Evolutionary conservation across 2,329 filamentous ascomycete species (phyloP).

Genomic region (Pseudocercospora macadamiae): DNA sequence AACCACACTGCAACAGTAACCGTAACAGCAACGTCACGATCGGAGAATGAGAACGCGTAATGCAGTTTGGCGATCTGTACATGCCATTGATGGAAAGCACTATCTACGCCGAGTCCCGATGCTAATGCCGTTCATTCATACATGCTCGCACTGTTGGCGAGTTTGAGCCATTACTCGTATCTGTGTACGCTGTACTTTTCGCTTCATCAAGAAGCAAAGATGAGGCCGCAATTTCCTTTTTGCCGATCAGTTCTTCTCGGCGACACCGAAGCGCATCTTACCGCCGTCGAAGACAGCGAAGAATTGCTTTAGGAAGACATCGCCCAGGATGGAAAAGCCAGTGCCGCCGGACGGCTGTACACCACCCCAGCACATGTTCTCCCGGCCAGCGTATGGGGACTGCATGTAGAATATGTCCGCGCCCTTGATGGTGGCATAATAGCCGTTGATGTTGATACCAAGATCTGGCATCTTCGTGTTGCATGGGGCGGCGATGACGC

Average conservation of each 20-base stretch:
- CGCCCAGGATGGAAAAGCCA: constrained; percentile 65
- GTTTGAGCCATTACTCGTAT: not conserved
- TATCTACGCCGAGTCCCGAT: not conserved
- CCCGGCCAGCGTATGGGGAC: constrained; percentile 26
- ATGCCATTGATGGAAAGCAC: not conserved
- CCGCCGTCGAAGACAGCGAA: constrained; percentile 63
- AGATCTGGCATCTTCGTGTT: constrained; percentile 46
- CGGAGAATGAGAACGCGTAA: not conserved
- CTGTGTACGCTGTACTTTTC: not conserved
- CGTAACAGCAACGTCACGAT: not conserved
- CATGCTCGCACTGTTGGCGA: not conserved
- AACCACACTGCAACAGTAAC: not conserved
- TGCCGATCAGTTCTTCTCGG: constrained; percentile 39
- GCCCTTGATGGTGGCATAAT: constrained; percentile 41
- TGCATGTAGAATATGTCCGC: constrained; percentile 56
- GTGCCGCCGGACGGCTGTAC: constrained; percentile 56
- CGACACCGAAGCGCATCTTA: constrained; percentile 58
- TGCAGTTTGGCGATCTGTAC: not conserved
- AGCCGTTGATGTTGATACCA: constrained; percentile 59
- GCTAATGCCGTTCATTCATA: not conserved
- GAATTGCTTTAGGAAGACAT: constrained; percentile 62
- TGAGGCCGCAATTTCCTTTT: not conserved
- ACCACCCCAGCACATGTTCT: constrained; percentile 67
- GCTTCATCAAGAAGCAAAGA: constrained; percentile 3
- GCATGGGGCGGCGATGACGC: constrained; percentile 49